phyloP scores from a whole-genome alignment of 768 basidiomycete species.

The Tricholoma sp. region DNA sequence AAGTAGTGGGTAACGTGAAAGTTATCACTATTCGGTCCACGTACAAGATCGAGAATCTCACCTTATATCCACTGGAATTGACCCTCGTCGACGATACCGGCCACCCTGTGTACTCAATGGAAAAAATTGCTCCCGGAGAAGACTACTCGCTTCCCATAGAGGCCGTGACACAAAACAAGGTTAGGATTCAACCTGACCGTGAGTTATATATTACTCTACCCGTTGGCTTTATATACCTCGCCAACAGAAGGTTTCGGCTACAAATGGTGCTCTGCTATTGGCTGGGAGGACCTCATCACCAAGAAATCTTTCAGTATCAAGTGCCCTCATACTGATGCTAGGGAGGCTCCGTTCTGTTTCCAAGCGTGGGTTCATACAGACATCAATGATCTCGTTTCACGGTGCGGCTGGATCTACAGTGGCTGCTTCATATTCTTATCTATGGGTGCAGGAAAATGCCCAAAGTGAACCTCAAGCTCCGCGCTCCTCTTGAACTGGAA shows the following conservation, averaged over 20 bases:
- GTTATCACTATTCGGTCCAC: conserved; percentile 91
- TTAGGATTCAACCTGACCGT: conserved; percentile 93
- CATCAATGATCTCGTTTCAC: conserved; percentile 37
- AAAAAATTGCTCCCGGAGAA: conserved; percentile 88
- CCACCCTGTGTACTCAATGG: conserved; percentile 72
- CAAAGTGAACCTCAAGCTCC: conserved; percentile 76
- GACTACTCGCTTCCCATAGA: conserved; percentile 90
- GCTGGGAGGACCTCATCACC: conserved; percentile 83
- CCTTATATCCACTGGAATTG: conserved; percentile 88
- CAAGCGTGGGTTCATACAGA: conserved; percentile 88
- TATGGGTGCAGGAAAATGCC: conserved; percentile 64
- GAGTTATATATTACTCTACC: conserved; percentile 25
- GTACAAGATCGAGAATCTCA: conserved; percentile 86
- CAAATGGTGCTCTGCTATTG: conserved; percentile 83
- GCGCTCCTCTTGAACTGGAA: conserved; percentile 93
- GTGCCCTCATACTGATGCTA: conserved; percentile 76
- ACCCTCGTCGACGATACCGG: conserved; percentile 84
- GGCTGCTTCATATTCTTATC: neutral
- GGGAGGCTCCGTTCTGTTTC: conserved; percentile 90
- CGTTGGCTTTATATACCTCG: neutral
- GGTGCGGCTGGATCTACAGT: conserved; percentile 31
- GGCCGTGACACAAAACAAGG: conserved; percentile 73
- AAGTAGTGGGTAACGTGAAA: conserved; percentile 89
- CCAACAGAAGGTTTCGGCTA: conserved; percentile 90
- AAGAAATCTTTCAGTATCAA: conserved; percentile 70